These are phyloP conservation scores for Collybia sp. DNA, from an alignment of 768 basidiomycete genomes.

Conservation along the genomic window DNA sequence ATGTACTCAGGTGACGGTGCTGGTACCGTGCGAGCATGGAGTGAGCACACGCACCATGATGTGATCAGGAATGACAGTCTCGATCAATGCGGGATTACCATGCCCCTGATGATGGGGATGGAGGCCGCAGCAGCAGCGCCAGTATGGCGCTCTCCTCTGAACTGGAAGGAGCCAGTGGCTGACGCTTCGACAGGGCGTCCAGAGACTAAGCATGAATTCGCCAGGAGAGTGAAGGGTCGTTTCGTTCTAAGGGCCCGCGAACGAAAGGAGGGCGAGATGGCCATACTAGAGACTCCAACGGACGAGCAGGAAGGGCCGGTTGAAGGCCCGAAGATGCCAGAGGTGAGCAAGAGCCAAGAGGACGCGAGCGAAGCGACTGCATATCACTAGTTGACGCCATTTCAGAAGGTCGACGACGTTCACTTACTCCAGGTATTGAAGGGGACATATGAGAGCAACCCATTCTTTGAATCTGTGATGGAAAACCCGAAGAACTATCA, in stretches of 20 bases:
- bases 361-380: background rate
- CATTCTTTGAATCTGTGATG: conserved; percentile 6
- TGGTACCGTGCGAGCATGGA: conserved; percentile 7
- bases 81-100: background rate
- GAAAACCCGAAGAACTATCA: conserved; percentile 1
- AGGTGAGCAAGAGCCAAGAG: background rate
- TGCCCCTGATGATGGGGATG: conserved; percentile 8
- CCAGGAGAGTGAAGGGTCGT: background rate
- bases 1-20: conserved; percentile 9
- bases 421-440: too few relatives aligned
- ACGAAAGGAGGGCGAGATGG: conserved; percentile 8
- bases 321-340: background rate
- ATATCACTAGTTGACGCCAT: background rate
- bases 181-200: conserved; percentile 2
- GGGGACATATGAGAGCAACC: conserved; percentile 4
- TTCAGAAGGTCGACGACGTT: conserved; percentile 1
- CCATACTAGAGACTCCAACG: background rate
- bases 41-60: conserved; percentile 11
- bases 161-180: background rate
- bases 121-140: conserved; percentile 6
- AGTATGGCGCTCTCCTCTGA: too few relatives aligned
- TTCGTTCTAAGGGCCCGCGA: conserved; percentile 7
- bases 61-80: conserved; percentile 1
- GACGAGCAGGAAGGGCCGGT: background rate
- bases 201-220: conserved; percentile 7